These are phyloP conservation scores for Fusarium incarnatum DNA, from an alignment of 2,329 filamentous ascomycete species.

Conservation along the genomic window DNA sequence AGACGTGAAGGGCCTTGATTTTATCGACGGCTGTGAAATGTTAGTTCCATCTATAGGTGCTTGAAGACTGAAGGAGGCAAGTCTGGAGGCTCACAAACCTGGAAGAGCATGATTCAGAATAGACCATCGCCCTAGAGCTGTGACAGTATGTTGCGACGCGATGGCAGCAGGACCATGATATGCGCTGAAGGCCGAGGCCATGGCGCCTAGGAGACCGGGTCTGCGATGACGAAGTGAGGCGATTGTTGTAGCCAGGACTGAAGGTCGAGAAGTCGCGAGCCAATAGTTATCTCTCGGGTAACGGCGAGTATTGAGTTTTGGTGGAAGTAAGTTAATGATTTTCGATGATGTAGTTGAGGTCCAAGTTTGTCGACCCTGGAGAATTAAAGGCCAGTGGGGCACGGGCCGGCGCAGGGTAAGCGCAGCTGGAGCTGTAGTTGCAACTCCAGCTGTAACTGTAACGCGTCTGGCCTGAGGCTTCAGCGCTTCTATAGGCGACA, in stretches of 20 bases:
- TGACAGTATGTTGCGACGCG: constrained; percentile 67
- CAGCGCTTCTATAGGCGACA: constrained; percentile 44
- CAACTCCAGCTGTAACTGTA: neutral
- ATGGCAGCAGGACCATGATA: constrained; percentile 51
- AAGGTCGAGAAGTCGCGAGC: constrained; percentile 21
- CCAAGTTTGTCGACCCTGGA: constrained; percentile 35
- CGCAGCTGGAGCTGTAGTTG: neutral
- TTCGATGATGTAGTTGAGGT: constrained; percentile 36
- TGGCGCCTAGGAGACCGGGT: constrained; percentile 48
- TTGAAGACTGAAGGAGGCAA: neutral
- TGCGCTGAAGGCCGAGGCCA: constrained; percentile 56
- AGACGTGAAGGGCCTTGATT: constrained; percentile 87
- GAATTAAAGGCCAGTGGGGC: constrained; percentile 31
- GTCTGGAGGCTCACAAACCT: constrained; percentile 56
- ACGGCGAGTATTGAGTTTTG: constrained; percentile 1
- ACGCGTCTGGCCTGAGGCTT: constrained; percentile 38
- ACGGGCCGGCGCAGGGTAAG: neutral
- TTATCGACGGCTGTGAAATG: constrained; percentile 65
- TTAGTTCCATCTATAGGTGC: constrained; percentile 28
- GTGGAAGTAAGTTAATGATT: constrained; percentile 1
- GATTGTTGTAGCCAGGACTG: neutral
- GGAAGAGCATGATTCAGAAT: constrained; percentile 79
- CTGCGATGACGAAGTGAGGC: constrained; percentile 40
- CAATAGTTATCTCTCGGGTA: constrained; percentile 33
- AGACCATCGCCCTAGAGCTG: constrained; percentile 86